Percentiles rank a stretch among this genome's conserved stretches.
phyloP scores from a whole-genome alignment of 2,329 filamentous ascomycete genomes.

The Talaromyces marneffei region DNA sequence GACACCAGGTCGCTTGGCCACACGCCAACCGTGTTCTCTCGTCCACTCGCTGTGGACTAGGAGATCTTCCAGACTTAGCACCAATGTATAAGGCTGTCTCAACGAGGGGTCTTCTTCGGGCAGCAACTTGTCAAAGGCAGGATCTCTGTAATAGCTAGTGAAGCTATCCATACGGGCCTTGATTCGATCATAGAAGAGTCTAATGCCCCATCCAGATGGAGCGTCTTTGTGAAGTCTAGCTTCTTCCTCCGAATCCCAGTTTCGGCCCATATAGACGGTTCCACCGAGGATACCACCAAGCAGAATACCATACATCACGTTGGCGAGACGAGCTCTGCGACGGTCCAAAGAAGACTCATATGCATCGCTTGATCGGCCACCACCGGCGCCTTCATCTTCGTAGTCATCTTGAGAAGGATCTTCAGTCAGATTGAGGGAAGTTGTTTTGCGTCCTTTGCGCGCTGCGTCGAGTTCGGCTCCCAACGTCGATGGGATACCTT shows the following conservation, averaged over 20 bases:
- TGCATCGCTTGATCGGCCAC: conserved; percentile 64
- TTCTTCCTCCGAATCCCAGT: conserved; percentile 76
- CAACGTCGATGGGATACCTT: conserved; percentile 88
- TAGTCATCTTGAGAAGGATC: conserved; percentile 43
- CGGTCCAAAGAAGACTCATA: conserved; percentile 90
- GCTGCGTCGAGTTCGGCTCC: conserved; percentile 62
- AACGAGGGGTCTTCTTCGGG: conserved; percentile 67
- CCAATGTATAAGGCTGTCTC: conserved; percentile 83
- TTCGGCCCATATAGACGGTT: conserved; percentile 71
- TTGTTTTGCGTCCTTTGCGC: conserved; percentile 35
- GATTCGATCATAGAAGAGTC: conserved; percentile 73
- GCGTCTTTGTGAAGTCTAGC: conserved; percentile 62
- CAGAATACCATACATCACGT: conserved; percentile 63
- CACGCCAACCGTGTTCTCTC: conserved; percentile 87
- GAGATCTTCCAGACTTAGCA: conserved; percentile 87
- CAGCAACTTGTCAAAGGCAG: conserved; percentile 86
- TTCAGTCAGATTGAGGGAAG: conserved; percentile 49
- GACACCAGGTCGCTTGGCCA: conserved; percentile 88
- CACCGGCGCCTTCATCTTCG: conserved; percentile 49
- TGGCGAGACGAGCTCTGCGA: conserved; percentile 68
- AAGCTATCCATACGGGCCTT: conserved; percentile 68
- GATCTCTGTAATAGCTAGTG: conserved; percentile 90
- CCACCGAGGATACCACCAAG: conserved; percentile 53
- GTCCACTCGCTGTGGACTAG: conserved; percentile 93
- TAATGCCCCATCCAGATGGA: conserved; percentile 71